A percentile compares a stretch with the other conserved stretches of the same genome.
phyloP scores from a whole-genome alignment of 2,329 filamentous ascomycete species.

The Fusarium proliferatum region DNA sequence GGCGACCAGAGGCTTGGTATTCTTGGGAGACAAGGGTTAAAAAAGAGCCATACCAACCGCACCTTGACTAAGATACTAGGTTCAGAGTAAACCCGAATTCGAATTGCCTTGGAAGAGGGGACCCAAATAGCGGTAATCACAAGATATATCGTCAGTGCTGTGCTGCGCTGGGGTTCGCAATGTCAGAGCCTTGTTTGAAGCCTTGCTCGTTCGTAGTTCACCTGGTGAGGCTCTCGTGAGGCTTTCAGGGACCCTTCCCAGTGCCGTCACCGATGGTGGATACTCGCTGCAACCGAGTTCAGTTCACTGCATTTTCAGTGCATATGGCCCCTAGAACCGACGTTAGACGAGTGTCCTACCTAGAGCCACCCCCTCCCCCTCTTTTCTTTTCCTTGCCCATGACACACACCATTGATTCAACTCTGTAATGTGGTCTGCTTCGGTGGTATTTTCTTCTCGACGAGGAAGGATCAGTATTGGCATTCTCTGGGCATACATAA shows the following conservation, averaged over 20 bases:
- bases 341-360: conserved; percentile 31
- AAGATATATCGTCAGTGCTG: conserved; percentile 23
- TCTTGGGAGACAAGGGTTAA: conserved; percentile 35
- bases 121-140: conserved; percentile 21
- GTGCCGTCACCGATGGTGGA: conserved; percentile 34
- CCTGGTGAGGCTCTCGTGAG: conserved; percentile 28
- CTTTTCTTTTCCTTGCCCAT: not conserved
- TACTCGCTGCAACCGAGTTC: conserved; percentile 13
- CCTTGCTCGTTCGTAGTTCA: not conserved
- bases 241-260: conserved; percentile 19
- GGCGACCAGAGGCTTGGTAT: conserved; percentile 36
- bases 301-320: not conserved
- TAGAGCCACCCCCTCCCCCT: conserved; percentile 12
- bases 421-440: conserved; percentile 1
- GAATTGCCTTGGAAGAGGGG: conserved; percentile 31
- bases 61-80: not conserved
- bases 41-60: conserved; percentile 13
- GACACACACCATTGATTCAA: conserved; percentile 24
- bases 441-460: conserved; percentile 23
- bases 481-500: conserved; percentile 41
- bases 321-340: conserved; percentile 37
- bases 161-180: conserved; percentile 1
- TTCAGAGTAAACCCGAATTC: conserved; percentile 25
- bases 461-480: conserved; percentile 32
- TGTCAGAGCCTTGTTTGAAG: conserved; percentile 26